Conservation (phyloP, 345 rosid species). For the Syzygium aqueum region DNA sequence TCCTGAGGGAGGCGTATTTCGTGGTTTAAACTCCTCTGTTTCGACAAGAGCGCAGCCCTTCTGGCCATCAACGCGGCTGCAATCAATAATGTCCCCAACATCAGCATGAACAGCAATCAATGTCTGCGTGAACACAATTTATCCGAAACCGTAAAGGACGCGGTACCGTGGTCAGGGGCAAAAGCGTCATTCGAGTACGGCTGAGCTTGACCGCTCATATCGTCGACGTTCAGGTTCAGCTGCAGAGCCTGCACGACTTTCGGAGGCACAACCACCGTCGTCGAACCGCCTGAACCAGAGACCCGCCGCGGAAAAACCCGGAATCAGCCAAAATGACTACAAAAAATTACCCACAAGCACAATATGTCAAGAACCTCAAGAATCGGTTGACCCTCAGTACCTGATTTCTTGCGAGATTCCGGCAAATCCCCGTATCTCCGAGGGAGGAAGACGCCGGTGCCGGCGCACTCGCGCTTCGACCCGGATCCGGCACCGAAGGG, state of each 20-base stretch:
- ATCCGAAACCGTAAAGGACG: too few species aligned
- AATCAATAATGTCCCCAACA: neutral
- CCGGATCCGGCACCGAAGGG: conserved; percentile 21
- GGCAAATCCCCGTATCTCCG: conserved; percentile 24
- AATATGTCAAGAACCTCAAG: neutral
- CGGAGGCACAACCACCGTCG: conserved; percentile 32
- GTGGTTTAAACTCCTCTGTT: conserved; percentile 20
- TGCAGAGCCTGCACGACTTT: conserved; percentile 51
- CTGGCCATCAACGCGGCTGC: conserved; percentile 37
- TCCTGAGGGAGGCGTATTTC: conserved; percentile 52
- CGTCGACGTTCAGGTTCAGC: conserved; percentile 30
- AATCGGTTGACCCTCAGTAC: conserved; percentile 8
- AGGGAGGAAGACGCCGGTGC: conserved; percentile 93
- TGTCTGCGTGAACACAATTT: neutral
- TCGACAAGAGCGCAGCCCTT: conserved; percentile 10
- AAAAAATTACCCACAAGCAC: neutral
- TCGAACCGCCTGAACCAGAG: conserved; percentile 8
- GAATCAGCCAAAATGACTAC: neutral
- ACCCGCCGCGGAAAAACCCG: neutral
- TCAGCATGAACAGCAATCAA: too few species aligned
- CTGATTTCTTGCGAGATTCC: conserved; percentile 50
- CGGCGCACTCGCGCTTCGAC: conserved; percentile 31
- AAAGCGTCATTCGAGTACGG: conserved; percentile 1
- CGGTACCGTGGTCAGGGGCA: conserved; percentile 19
- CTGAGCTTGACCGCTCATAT: conserved; percentile 7